Evolutionary conservation across 495 filamentous ascomycete genomes (phyloP), one percentile per base, ranked within the genome.

Genomic region (Penicillium coprophilum): DNA sequence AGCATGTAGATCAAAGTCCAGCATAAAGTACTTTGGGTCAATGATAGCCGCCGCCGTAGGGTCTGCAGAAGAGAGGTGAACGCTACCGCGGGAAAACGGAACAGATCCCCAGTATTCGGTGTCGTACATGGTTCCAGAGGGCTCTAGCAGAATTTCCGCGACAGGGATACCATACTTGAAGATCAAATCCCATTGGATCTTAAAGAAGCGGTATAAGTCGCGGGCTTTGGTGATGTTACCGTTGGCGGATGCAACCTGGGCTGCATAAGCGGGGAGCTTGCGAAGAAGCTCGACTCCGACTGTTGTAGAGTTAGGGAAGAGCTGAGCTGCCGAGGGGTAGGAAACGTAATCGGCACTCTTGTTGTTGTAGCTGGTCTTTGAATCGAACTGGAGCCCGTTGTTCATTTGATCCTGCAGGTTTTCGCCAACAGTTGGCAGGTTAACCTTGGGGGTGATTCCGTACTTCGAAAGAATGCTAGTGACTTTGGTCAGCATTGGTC

Each of bases 1-100:
- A 8, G 56, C 48, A 2, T 80, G 72, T 32, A 77, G 8, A 56
- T 87, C 84, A 15, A 80, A 63, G 1, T 76, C 72, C 52, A 85
- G 65, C 49, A 74, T 70, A 59, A 82, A 75, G 60, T 82, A 87
- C 17, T 72, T 77, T 1, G 82, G 82, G 53, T 86, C 77, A 57
- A 82, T 79, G 1, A 56, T 38, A 0, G 83, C 79, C n/a, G 69
- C 49, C 5, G 55, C 61, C 0, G 39, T 43, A 0, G 74, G 56
- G 44, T 80, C 66, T 7, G 69, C 36, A 9, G 73, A 74, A 0
- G 61, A 58, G 46, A 85, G 82, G 60, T 87, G 84, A 47, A 86
- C 75, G 38, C 63, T 80, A 5, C 84, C 84, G 10, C 83, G 79
- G 3, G 82, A 81, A 31, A 84, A 79, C 6, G 73, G 73, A 23